Evolutionary conservation across 1,139 yeast genomes (phyloP).

Genomic region (Saccharomyces uvarum): DNA sequence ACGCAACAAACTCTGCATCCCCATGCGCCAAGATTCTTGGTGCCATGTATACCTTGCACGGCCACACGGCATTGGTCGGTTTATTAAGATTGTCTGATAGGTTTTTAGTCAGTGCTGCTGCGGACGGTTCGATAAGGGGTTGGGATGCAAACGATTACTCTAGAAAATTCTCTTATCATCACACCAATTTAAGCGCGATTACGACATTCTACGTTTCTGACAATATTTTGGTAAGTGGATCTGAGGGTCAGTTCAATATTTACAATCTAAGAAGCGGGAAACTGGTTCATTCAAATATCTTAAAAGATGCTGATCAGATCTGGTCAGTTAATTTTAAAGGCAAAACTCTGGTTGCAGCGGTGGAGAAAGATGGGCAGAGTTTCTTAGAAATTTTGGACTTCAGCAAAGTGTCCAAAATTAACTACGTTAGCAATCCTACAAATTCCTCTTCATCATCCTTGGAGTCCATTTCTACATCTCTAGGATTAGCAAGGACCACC

Average conservation of each 20-base stretch:
- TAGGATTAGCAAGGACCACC: background rate
- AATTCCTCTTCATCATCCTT: background rate
- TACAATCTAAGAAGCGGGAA: constrained; percentile 81
- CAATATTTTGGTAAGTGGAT: constrained; percentile 78
- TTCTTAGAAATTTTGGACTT: constrained; percentile 80
- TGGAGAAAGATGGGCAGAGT: constrained; percentile 58
- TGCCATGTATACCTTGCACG: constrained; percentile 39
- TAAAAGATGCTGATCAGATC: constrained; percentile 73
- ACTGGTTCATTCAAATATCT: constrained; percentile 59
- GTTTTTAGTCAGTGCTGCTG: constrained; percentile 90
- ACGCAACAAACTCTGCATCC: constrained; percentile 20
- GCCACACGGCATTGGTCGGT: constrained; percentile 88
- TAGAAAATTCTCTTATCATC: constrained; percentile 59
- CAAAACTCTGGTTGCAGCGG: constrained; percentile 85
- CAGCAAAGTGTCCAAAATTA: constrained; percentile 23
- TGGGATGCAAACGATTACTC: constrained; percentile 86
- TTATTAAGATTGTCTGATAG: constrained; percentile 69
- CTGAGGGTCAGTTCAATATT: constrained; percentile 69
- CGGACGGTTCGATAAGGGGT: constrained; percentile 81
- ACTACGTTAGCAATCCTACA: background rate
- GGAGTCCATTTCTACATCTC: background rate
- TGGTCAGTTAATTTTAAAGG: constrained; percentile 93
- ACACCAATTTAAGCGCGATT: constrained; percentile 83
- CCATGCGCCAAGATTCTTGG: constrained; percentile 28
- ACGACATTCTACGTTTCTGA: constrained; percentile 92